phyloP scores from a whole-genome alignment of 352 stramenopile genomes.

The Discostella stelligera region DNA sequence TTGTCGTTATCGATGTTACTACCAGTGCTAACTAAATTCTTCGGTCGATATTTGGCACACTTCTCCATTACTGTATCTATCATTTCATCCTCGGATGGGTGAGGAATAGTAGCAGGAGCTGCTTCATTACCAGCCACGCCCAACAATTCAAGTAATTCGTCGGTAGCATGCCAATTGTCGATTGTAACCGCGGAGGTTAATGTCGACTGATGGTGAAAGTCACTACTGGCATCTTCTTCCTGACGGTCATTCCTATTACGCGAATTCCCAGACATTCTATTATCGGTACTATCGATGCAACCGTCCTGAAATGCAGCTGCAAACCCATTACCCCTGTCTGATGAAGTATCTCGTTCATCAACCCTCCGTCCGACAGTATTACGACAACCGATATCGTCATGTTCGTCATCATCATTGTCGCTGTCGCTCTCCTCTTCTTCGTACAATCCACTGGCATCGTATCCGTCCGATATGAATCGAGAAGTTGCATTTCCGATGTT shows the following conservation, averaged over 20 bases:
- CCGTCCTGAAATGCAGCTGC: neutral
- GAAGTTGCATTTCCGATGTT: neutral
- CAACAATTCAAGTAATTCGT: conserved; percentile 32
- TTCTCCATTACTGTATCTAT: neutral
- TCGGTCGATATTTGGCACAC: neutral
- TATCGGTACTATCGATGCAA: neutral
- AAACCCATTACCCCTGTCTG: neutral
- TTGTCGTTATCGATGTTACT: no score
- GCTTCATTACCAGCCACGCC: conserved; percentile 9
- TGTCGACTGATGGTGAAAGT: neutral
- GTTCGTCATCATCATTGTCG: conserved; percentile 1
- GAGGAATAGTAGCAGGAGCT: neutral
- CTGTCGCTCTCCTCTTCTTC: conserved; percentile 26
- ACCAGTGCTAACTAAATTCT: no score
- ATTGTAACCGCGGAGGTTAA: neutral
- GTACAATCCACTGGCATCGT: conserved; percentile 41
- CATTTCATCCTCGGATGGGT: neutral
- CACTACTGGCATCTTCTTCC: neutral
- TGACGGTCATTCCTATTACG: neutral
- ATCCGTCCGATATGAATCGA: conserved; percentile 28
- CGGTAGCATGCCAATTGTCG: conserved; percentile 20
- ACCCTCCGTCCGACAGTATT: neutral
- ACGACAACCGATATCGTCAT: neutral
- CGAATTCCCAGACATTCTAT: neutral
- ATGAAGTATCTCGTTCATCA: neutral